phyloP scores from a whole-genome alignment of 495 filamentous ascomycete species.

The Copromyces sp. region DNA sequence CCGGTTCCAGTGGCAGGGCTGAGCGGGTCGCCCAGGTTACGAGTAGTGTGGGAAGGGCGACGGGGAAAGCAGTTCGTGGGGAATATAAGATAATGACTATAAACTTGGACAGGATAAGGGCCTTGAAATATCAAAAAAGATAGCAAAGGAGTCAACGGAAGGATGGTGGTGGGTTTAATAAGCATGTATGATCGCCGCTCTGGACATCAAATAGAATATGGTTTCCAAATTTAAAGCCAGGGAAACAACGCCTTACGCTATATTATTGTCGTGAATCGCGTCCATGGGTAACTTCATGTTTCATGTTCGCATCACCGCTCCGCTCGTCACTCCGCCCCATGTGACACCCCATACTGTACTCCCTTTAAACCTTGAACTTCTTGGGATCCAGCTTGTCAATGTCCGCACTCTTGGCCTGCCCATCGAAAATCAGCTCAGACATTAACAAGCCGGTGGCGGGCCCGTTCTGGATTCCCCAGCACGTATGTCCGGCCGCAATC shows the following conservation, averaged over 20 bases:
- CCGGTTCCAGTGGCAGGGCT: conserved; percentile 20
- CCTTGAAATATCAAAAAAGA: too few species aligned
- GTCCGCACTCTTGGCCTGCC: conserved; percentile 63
- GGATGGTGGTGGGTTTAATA: neutral
- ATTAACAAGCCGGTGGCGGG: conserved; percentile 85
- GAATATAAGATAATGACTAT: neutral
- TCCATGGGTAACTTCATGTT: neutral
- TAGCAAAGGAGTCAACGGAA: neutral
- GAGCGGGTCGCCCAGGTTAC: neutral
- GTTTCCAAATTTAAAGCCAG: too few species aligned
- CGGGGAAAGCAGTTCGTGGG: neutral
- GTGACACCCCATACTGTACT: neutral
- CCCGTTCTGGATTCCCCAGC: conserved; percentile 97
- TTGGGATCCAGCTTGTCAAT: conserved; percentile 62
- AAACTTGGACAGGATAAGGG: neutral
- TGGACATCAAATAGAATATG: neutral
- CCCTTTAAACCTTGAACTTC: conserved; percentile 34
- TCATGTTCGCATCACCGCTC: neutral
- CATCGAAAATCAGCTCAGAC: conserved; percentile 77
- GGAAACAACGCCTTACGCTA: neutral
- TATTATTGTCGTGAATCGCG: neutral
- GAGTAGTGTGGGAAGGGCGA: neutral
- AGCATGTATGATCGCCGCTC: neutral
- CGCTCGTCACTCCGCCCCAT: neutral
- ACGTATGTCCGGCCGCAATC: conserved; percentile 86